phyloP scores from a whole-genome alignment of 225 moss, liverwort and hornwort genomes.

The Marchantia polymorpha region DNA sequence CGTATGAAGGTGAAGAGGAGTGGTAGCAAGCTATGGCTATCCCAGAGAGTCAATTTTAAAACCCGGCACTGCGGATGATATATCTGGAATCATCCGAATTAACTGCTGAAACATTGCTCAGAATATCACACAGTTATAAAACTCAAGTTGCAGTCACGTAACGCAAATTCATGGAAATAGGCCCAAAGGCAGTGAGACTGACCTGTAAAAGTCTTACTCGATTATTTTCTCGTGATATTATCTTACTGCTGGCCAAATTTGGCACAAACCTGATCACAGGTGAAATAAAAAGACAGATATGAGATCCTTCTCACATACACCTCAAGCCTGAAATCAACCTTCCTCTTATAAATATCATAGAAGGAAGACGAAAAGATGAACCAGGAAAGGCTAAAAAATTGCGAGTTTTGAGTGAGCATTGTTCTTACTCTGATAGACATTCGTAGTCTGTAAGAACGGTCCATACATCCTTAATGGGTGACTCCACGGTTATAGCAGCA shows the following conservation, averaged over 20 bases:
- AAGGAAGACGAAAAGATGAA: background rate
- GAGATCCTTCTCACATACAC: background rate
- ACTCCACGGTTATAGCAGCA: constrained; percentile 85
- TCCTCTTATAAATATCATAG: background rate
- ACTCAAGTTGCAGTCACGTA: background rate
- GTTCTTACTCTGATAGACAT: constrained; percentile 68
- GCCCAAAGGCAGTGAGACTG: background rate
- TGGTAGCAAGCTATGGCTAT: too few species aligned
- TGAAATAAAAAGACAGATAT: background rate
- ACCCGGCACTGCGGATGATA: too few species aligned
- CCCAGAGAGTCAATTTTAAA: too few species aligned
- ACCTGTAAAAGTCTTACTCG: constrained; percentile 85
- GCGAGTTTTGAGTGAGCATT: background rate
- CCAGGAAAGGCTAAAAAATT: background rate
- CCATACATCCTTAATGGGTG: constrained; percentile 79
- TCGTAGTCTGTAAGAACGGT: constrained; percentile 84
- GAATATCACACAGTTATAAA: too few species aligned
- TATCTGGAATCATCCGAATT: too few species aligned
- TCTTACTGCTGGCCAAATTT: constrained; percentile 75
- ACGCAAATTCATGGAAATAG: background rate
- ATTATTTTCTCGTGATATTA: constrained; percentile 68
- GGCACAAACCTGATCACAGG: constrained; percentile 70
- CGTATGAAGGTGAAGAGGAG: too few species aligned
- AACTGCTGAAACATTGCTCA: too few species aligned
- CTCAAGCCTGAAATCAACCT: background rate